Evolutionary conservation across 2,329 filamentous ascomycete species (phyloP), one percentile per base, ranked within the genome.

Genomic region (Penicillium expansum): DNA sequence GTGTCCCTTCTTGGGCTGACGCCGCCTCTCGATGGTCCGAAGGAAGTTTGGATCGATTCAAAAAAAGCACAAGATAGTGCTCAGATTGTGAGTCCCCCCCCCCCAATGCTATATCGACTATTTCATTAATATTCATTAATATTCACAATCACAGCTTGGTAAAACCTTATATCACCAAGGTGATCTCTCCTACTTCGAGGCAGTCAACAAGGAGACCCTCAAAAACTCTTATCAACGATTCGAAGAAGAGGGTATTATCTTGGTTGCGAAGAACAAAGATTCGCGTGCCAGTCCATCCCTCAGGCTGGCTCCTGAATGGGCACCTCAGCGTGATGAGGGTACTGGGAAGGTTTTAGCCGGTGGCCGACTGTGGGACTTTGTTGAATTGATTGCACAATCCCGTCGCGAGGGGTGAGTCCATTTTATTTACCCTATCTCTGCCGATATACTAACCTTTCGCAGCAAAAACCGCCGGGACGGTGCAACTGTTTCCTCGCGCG

Each of bases 91-190:
- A 76, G 84, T 75, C 18, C 8, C 14, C 5, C 7, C 24, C 1
- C 18, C 4, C n/a, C 4, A 20, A 1, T 27, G 2, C 9, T 7
- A 8, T 24, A 4, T n/a, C n/a, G 22, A 29, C 35, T 27, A 9
- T 32, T 8, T 35, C 6, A 4, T 18, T 41, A 14, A 45, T 58
- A 42, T 8, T 35, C 6, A 4, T 18, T 41, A 14, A 45, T 58
- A 42, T 58, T 65, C 62, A 67, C 70, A 45, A 22, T 38, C 55
- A 24, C 66, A 93, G 84, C 85, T 97, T 30, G 94, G 94, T 53
- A 97, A 99, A 76, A 97, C 94, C 0, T 82, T 99, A 1, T 99
- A 97, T 70, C 93, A 99, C 71, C 93, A 99, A 77, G 94, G 94
- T 55, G 94, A 99, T 69, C 84, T 99, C 10, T 92, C 89, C 30